Base-by-base conservation (phyloP, 108 stramenopile species). In the Pinguiococcus pyrenoidosus region DNA sequence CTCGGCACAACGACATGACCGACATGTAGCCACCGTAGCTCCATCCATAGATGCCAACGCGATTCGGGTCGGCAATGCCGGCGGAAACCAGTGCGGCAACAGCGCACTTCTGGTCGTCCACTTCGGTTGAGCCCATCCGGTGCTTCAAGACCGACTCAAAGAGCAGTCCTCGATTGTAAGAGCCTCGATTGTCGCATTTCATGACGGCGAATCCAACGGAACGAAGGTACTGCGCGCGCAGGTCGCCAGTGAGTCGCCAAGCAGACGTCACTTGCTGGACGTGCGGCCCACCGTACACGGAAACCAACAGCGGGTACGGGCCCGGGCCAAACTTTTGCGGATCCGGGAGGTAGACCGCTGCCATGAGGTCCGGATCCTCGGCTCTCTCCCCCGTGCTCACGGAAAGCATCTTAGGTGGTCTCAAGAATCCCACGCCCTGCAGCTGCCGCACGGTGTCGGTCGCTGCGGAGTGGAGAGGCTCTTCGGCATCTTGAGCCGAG, bases 231-330 rank as follows among this genome's bases (percentile, higher is more conserved):
- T 90, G 88, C 16, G 82, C 83, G 30, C 88, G 64, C 80, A 85
- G 77, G 60, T 90, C 88, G 3, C 71, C 80, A 2, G 64, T 60
- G 14, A 50, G 20, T 7, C 63, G 47, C 84, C 85, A 87, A 8
- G 72, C 60, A 20, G 76, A 49, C 14, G 66, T 70, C 6, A 83
- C 86, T 17, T 81, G 68, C 68, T 89, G 87, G 6, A 89, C 87
- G 56, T 89, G 87, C 3, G 92, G 92, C n/a, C 92, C 92, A 12
- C 92, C 92, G 51, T 94, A 94, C 32, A 83, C 82, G 10, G 83
- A 69, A 29, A 87, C 83, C 14, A 88, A 56, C 24, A 81, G 51
- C 14, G 88, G 92, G 55, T 81, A 84, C 13, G 85, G 85, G 6
- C 84, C 85, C 5, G 74, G 73, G 2, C 85, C 85, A 50, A 76